Conservation (phyloP, 2,329 filamentous ascomycete species). For the Fusarium papillatum region DNA sequence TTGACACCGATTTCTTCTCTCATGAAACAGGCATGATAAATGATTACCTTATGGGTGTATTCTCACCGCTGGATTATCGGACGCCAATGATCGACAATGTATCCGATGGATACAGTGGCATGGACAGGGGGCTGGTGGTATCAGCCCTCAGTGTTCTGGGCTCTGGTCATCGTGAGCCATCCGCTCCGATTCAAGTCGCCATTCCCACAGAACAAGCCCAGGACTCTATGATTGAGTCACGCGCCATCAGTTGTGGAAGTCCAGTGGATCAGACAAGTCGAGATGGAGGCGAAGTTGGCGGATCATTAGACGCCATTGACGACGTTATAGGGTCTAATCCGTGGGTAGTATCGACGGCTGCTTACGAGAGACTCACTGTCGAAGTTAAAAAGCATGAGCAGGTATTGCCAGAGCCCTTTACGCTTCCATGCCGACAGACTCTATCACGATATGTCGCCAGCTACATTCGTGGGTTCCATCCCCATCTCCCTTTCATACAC, state of each 20-base stretch:
- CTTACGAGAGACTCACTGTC: background rate
- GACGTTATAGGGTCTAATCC: background rate
- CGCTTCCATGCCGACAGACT: background rate
- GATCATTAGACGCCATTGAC: background rate
- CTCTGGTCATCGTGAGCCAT: background rate
- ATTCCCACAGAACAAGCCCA: background rate
- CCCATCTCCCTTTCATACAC: slow-evolving; percentile 2
- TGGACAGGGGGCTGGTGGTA: background rate
- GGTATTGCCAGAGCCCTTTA: background rate
- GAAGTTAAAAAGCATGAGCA: background rate
- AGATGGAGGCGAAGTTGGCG: background rate
- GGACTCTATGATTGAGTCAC: background rate
- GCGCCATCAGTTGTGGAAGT: too few species aligned
- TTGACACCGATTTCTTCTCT: background rate
- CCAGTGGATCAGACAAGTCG: background rate
- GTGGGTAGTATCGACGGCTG: background rate
- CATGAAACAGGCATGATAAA: slow-evolving; percentile 5
- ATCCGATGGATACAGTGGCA: background rate
- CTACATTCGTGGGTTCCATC: background rate
- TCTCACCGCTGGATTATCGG: background rate
- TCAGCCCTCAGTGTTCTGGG: background rate
- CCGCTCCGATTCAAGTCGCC: background rate
- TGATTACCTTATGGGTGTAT: background rate
- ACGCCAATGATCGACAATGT: background rate
- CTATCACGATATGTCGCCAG: background rate